Conservation (phyloP, 768 basidiomycete species). For the Fistulinella prunicolor region DNA sequence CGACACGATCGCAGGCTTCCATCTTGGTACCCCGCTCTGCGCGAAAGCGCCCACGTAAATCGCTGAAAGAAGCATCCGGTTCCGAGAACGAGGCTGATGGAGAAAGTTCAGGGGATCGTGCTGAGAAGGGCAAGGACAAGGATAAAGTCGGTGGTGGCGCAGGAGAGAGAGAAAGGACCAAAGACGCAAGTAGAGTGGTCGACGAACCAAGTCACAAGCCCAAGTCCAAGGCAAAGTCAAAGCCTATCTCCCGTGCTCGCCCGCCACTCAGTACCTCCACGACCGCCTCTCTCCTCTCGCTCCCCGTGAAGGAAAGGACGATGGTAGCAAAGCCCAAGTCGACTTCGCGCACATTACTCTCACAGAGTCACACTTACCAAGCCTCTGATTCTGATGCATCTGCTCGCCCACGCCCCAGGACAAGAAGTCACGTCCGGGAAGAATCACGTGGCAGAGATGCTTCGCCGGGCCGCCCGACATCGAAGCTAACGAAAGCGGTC, state of each 20-base stretch:
- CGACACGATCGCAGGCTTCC: conserved; percentile 20
- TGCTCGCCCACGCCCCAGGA: conserved; percentile 18
- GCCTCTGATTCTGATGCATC: conserved; percentile 26
- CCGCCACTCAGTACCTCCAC: conserved; percentile 8
- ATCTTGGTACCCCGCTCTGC: conserved; percentile 6
- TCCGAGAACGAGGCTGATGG: conserved; percentile 20
- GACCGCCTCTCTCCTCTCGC: neutral
- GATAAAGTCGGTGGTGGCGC: neutral
- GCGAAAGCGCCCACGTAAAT: conserved; percentile 26
- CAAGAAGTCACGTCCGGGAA: conserved; percentile 23
- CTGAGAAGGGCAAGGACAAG: conserved; percentile 8
- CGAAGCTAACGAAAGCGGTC: conserved; percentile 7
- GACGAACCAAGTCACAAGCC: conserved; percentile 7
- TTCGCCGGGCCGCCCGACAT: conserved; percentile 2
- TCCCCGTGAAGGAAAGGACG: conserved; percentile 2
- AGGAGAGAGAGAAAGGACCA: conserved; percentile 2
- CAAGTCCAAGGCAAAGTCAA: conserved; percentile 13
- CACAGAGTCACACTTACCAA: conserved; percentile 15
- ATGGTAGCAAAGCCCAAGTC: conserved; percentile 11
- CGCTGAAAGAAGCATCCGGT: conserved; percentile 16
- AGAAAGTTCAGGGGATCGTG: conserved; percentile 6
- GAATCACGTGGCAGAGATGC: conserved; percentile 17
- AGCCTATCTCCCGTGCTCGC: conserved; percentile 8
- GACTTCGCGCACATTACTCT: conserved; percentile 18
- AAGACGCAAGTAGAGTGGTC: conserved; percentile 6